Percentiles rank a stretch among this genome's conserved stretches.
phyloP scores from a whole-genome alignment of 2,329 filamentous ascomycete genomes.

The Aspergillus oerlinghausenensis region DNA sequence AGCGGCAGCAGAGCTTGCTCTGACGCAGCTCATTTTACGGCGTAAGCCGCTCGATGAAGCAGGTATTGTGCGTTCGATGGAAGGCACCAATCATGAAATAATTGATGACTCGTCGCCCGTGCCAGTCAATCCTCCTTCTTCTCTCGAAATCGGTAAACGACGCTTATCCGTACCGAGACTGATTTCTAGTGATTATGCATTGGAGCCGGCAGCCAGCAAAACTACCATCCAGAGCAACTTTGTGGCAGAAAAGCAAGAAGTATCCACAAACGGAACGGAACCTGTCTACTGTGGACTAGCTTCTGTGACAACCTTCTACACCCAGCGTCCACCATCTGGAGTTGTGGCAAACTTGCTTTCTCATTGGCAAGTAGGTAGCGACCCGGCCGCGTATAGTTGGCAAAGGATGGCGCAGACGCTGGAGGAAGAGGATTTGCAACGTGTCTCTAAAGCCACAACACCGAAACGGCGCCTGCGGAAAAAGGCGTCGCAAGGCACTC shows the following conservation, averaged over 20 bases:
- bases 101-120: background rate
- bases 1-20: slow-evolving; percentile 32
- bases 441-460: slow-evolving; percentile 9
- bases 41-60: slow-evolving; percentile 6
- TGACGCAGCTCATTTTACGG: slow-evolving; percentile 28
- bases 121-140: background rate
- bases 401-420: slow-evolving; percentile 18
- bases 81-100: background rate
- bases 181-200: background rate
- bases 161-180: background rate
- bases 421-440: slow-evolving; percentile 18
- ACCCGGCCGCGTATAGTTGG: slow-evolving; percentile 34
- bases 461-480: slow-evolving; percentile 23
- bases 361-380: slow-evolving; percentile 31
- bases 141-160: background rate
- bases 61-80: background rate
- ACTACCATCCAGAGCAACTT: background rate
- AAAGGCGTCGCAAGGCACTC: slow-evolving; percentile 20
- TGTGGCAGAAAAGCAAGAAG: background rate
- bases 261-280: background rate
- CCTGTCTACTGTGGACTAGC: slow-evolving; percentile 20
- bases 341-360: slow-evolving; percentile 28
- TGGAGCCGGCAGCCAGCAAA: background rate
- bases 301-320: slow-evolving; percentile 27
- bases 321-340: slow-evolving; percentile 15